Base-by-base conservation (phyloP, 495 filamentous ascomycete species). In the Cercophora samala region DNA sequence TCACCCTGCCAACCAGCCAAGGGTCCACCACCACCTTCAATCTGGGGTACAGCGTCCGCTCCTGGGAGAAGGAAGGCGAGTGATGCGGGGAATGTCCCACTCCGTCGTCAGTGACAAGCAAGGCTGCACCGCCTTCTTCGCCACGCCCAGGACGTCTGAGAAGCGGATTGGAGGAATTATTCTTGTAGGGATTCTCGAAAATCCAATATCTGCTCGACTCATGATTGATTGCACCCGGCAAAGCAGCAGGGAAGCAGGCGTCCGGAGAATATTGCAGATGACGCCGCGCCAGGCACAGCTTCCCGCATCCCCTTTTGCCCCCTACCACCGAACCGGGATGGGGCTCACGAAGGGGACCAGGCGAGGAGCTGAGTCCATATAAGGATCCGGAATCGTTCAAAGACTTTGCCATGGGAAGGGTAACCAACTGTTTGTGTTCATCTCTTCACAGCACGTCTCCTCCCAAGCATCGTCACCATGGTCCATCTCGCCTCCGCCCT, bases 401-500 rank as follows among this genome's bases (percentile, higher is more conserved):
- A 52, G 37, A 56, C 13, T 29, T 19, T 21, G 53, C 58, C 19
- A 15, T 9, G 17, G 24, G 22, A 60, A 53, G 29, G 15, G 17
- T 51, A n/a, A 62, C 22, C 32, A 25, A 62, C 18, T 21, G 19
- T 17, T 51, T 53, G 21, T 59, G 24, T 58, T 67, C 46, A 51
- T 42, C 42, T 66, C 32, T 52, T 46, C 26, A 64, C 46, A 42
- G 3, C 15, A 24, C 54, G 37, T 42, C 25, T 37, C 58, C 67
- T 18, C 51, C 1, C 62, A 54, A 26, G 23, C 24, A 65, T 52
- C 11, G 62, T 46, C 65, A 75, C 62, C 19, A 81, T 83, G 81
- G 76, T 82, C 64, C 81, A 79, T 68, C 66, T 83, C 46, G 69
- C 75, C 37, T 74, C 78, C 55, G 75, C 78, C 70, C 75, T 82